These are phyloP conservation scores for Puccinia polysora DNA, from an alignment of 1,284 basidiomycete species.

Conservation along the genomic window DNA sequence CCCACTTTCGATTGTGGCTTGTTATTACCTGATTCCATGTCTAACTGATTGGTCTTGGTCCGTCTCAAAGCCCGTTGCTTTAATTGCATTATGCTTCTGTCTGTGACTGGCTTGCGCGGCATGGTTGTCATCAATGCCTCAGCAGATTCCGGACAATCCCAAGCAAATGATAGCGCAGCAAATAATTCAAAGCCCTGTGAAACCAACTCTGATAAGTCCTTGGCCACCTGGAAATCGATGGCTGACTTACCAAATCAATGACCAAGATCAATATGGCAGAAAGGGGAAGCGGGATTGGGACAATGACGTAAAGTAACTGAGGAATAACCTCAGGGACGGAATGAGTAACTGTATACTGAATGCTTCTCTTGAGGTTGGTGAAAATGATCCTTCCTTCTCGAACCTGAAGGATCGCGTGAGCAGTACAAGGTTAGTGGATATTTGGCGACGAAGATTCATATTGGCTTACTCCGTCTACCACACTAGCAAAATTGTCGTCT, in stretches of 20 bases:
- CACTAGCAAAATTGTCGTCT: constrained; percentile 61
- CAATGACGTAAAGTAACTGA: constrained; percentile 53
- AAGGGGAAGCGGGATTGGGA: constrained; percentile 64
- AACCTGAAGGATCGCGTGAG: constrained; percentile 17
- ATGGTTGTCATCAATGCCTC: constrained; percentile 65
- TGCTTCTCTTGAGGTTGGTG: constrained; percentile 65
- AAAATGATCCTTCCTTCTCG: constrained; percentile 66
- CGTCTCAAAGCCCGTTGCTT: constrained; percentile 62
- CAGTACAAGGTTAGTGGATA: neutral
- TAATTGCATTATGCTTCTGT: constrained; percentile 59
- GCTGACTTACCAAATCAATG: constrained; percentile 57
- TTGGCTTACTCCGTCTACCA: constrained; percentile 64
- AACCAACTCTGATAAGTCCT: neutral
- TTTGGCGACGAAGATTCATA: neutral
- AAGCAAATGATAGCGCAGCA: constrained; percentile 65
- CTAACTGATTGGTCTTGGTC: constrained; percentile 59
- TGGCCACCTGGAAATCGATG: neutral
- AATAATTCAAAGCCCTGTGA: constrained; percentile 64
- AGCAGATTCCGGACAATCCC: constrained; percentile 64
- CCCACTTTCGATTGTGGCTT: constrained; percentile 50
- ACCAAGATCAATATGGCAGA: constrained; percentile 67
- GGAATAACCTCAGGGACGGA: constrained; percentile 67
- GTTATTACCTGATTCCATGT: constrained; percentile 59
- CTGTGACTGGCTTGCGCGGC: constrained; percentile 64
- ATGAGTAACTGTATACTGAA: constrained; percentile 66